phyloP scores from a whole-genome alignment of 2,329 filamentous ascomycete species.

The Aspergillus aculeatinus region DNA sequence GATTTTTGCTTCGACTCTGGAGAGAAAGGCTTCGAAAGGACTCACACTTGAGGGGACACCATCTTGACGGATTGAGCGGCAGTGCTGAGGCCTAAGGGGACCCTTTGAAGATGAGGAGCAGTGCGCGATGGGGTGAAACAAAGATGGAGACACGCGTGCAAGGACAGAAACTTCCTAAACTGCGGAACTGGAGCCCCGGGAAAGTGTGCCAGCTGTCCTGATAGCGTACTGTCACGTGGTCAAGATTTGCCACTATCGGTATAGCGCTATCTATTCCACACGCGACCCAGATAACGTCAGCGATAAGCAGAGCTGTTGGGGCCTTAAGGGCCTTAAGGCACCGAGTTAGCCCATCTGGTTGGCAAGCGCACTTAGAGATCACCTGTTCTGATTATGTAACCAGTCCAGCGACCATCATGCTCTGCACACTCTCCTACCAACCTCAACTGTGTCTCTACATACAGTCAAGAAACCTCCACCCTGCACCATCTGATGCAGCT shows the following conservation, averaged over 20 bases:
- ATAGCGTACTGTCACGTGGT: conserved; percentile 21
- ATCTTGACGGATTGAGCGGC: conserved; percentile 49
- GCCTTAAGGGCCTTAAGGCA: conserved; percentile 14
- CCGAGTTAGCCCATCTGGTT: background rate
- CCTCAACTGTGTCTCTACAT: conserved; percentile 11
- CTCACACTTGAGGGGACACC: conserved; percentile 68
- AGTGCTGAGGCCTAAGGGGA: conserved; percentile 8
- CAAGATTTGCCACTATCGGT: background rate
- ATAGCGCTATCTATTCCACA: background rate
- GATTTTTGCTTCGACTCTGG: background rate
- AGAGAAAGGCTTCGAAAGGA: conserved; percentile 10
- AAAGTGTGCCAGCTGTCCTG: conserved; percentile 29
- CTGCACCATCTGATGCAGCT: conserved; percentile 1
- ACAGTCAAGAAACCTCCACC: conserved; percentile 13
- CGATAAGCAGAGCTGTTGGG: conserved; percentile 1
- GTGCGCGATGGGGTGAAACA: conserved; percentile 11
- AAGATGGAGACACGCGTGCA: conserved; percentile 16
- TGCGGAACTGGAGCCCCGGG: conserved; percentile 18
- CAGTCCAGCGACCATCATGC: conserved; percentile 15
- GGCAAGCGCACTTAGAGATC: conserved; percentile 1
- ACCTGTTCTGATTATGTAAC: conserved; percentile 21
- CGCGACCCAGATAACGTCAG: conserved; percentile 4
- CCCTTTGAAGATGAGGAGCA: conserved; percentile 18
- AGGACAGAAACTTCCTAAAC: conserved; percentile 21
- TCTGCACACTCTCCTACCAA: conserved; percentile 16